Conservation (phyloP, 208 protist genomes). For the Acanthamoeba culbertsoni region DNA sequence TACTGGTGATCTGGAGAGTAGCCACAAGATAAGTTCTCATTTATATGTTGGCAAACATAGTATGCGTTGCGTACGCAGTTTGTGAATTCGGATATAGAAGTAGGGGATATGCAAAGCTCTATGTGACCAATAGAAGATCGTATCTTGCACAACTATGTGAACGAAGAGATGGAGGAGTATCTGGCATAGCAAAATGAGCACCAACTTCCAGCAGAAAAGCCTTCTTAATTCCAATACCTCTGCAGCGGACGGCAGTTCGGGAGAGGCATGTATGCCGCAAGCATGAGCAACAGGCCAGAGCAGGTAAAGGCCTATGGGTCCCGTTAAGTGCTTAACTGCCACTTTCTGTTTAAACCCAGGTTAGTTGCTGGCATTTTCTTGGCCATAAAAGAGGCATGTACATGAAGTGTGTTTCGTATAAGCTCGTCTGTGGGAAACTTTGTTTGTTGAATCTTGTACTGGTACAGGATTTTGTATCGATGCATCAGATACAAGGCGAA, state of each 20-base stretch:
- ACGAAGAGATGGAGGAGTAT: not conserved
- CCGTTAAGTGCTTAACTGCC: not conserved
- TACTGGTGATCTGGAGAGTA: not conserved
- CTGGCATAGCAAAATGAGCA: not conserved
- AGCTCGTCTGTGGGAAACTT: slow-evolving; percentile 5
- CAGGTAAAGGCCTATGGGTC: not conserved
- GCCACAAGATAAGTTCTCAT: not conserved
- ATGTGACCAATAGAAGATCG: slow-evolving; percentile 41
- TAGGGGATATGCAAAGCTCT: not conserved
- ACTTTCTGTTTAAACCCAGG: not conserved
- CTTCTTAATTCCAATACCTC: not conserved
- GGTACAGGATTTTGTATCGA: not conserved
- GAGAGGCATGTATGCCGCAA: not conserved
- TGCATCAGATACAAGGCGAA: not conserved
- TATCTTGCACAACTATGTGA: slow-evolving; percentile 11
- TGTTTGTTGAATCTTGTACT: slow-evolving; percentile 17
- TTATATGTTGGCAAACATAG: not conserved
- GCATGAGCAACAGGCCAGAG: not conserved
- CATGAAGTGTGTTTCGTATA: not conserved
- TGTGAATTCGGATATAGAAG: slow-evolving; percentile 17
- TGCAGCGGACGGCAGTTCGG: not conserved
- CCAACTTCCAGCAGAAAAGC: not conserved
- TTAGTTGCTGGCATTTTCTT: not conserved
- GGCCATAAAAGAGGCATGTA: not conserved
- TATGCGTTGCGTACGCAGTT: not conserved